These are phyloP conservation scores for Nannizziopsis barbatae DNA, from an alignment of 2,329 filamentous ascomycete genomes.

Conservation along the genomic window DNA sequence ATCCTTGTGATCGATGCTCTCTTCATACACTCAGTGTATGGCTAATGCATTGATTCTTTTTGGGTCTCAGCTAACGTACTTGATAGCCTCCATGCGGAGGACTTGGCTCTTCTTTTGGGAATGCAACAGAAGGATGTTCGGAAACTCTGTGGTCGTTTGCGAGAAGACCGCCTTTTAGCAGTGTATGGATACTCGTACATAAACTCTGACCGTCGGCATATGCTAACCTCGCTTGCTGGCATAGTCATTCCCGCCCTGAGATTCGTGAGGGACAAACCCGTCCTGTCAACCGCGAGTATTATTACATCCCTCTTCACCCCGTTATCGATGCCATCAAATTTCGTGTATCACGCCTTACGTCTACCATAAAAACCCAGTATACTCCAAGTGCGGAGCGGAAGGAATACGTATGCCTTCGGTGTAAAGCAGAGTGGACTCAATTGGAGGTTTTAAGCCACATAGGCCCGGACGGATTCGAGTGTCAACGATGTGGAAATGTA, in stretches of 20 bases:
- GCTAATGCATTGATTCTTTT: constrained; percentile 17
- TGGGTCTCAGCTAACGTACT: constrained; percentile 11
- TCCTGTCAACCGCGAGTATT: constrained; percentile 80
- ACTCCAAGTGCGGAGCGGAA: constrained; percentile 76
- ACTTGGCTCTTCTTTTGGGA: constrained; percentile 73
- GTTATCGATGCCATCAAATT: constrained; percentile 96
- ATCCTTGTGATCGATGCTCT: constrained; percentile 73
- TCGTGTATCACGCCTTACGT: constrained; percentile 77
- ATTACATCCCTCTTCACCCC: constrained; percentile 89
- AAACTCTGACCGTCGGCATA: constrained; percentile 6
- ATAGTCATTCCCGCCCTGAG: constrained; percentile 61
- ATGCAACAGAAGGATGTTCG: constrained; percentile 88
- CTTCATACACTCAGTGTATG: constrained; percentile 59
- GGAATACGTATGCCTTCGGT: constrained; percentile 75
- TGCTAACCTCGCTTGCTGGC: constrained; percentile 15
- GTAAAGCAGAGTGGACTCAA: constrained; percentile 75
- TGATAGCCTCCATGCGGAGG: constrained; percentile 64
- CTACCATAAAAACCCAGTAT: constrained; percentile 73
- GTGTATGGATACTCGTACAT: constrained; percentile 46
- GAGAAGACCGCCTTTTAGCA: constrained; percentile 73
- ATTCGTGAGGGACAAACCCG: constrained; percentile 69
- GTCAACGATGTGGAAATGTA: constrained; percentile 58
- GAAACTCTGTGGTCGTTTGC: constrained; percentile 73
- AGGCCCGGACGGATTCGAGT: constrained; percentile 59
- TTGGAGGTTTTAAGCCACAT: constrained; percentile 78